These are phyloP conservation scores for Kazachstania sp. DNA, from an alignment of 1,139 yeast species.

Conservation along the genomic window DNA sequence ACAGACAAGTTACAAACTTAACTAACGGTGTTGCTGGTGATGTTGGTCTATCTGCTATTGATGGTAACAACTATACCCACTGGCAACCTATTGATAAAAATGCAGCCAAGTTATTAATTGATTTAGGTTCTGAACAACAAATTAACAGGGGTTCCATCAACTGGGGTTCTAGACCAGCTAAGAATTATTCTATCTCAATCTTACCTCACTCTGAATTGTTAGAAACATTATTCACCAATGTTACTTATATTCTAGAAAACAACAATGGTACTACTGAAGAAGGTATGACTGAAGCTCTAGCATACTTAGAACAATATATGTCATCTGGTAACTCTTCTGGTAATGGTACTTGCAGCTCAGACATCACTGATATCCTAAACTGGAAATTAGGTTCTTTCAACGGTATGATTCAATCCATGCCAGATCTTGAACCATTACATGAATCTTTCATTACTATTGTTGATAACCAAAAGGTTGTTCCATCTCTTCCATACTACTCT, in stretches of 20 bases:
- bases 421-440: constrained; percentile 20
- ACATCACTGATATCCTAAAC: constrained; percentile 17
- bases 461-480: constrained; percentile 31
- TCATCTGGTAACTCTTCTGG: constrained; percentile 3
- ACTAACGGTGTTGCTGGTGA: constrained; percentile 60
- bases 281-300: constrained; percentile 1
- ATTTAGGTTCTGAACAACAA: constrained; percentile 36
- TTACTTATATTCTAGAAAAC: constrained; percentile 16
- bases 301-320: background rate
- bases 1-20: constrained; percentile 43
- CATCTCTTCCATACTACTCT: constrained; percentile 40
- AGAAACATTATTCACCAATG: constrained; percentile 17
- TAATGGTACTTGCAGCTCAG: constrained; percentile 13
- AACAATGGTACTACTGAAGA: constrained; percentile 6
- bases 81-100: constrained; percentile 52
- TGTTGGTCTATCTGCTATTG: constrained; percentile 51
- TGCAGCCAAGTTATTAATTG: constrained; percentile 37
- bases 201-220: constrained; percentile 22
- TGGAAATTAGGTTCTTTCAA: constrained; percentile 31
- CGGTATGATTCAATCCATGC: constrained; percentile 23
- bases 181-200: constrained; percentile 31
- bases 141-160: constrained; percentile 32
- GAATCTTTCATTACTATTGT: constrained; percentile 34
- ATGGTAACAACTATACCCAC: constrained; percentile 71
- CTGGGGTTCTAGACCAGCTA: constrained; percentile 42